Conservation (phyloP, 495 filamentous ascomycete species). For the Daldinia grandis region DNA sequence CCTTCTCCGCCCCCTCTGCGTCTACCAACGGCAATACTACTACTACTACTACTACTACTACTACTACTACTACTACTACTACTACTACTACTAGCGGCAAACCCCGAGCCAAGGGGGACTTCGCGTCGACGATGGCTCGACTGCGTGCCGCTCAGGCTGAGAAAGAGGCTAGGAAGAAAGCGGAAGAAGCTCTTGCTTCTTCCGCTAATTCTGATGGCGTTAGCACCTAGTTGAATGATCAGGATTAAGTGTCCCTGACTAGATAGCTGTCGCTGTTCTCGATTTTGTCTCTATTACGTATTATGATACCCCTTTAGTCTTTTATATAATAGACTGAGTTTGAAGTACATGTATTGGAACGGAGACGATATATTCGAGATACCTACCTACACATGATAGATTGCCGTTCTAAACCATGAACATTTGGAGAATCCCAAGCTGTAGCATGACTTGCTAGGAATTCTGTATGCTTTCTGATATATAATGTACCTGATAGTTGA, state of each 20-base stretch:
- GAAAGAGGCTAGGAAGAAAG: slow-evolving; percentile 41
- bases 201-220: neutral
- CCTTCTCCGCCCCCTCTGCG: slow-evolving; percentile 8
- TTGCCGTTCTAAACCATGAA: neutral
- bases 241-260: neutral
- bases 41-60: slow-evolving; percentile 2
- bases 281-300: neutral
- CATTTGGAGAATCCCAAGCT: neutral
- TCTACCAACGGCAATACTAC: slow-evolving; percentile 1
- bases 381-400: too few species aligned
- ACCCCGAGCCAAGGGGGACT: slow-evolving; percentile 28
- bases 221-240: neutral
- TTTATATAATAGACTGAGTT: neutral
- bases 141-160: slow-evolving; percentile 53
- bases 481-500: neutral
- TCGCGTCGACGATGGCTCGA: slow-evolving; percentile 52
- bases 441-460: neutral
- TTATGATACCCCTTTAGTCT: slow-evolving; percentile 32
- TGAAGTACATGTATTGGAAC: neutral
- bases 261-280: neutral
- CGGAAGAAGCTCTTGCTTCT: slow-evolving; percentile 20
- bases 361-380: neutral
- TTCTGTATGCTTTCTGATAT: neutral
- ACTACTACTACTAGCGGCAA: neutral
- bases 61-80: slow-evolving; percentile 1